Conservation (phyloP, 176 grass and related monocot genomes). For the Hordeum marinum region DNA sequence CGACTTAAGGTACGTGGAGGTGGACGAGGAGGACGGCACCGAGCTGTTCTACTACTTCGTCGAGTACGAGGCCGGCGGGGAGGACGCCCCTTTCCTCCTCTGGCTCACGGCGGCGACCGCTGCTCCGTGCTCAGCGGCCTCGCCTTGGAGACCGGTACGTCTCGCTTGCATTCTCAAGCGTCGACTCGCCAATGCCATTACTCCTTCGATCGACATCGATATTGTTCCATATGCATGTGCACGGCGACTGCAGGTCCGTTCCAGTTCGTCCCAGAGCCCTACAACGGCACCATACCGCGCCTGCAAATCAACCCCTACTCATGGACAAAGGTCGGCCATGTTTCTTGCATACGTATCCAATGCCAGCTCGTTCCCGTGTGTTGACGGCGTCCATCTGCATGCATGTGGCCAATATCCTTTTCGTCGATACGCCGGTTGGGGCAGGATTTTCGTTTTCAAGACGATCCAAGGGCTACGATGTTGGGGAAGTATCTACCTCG, state of each 20-base stretch:
- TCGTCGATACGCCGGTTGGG: slow-evolving; percentile 65
- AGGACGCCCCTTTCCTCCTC: slow-evolving; percentile 38
- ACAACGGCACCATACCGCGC: slow-evolving; percentile 38
- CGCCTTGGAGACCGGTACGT: slow-evolving; percentile 51
- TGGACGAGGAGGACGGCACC: slow-evolving; percentile 43
- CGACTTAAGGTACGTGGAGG: slow-evolving; percentile 40
- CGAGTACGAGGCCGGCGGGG: slow-evolving; percentile 22
- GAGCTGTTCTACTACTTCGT: slow-evolving; percentile 84
- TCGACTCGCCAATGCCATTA: not conserved
- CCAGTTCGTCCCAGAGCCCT: slow-evolving; percentile 42
- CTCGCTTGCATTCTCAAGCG: not conserved
- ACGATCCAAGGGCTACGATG: slow-evolving; percentile 45
- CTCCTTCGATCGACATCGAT: too few species aligned
- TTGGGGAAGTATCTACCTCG: slow-evolving; percentile 28
- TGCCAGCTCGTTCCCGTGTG: not conserved
- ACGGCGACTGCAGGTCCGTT: not conserved
- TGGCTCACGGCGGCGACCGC: slow-evolving; percentile 56
- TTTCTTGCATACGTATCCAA: not conserved
- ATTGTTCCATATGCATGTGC: not conserved
- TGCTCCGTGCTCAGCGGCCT: slow-evolving; percentile 58
- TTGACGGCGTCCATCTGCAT: not conserved
- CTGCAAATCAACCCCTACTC: slow-evolving; percentile 43
- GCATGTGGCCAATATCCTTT: slow-evolving; percentile 54
- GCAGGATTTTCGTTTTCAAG: slow-evolving; percentile 62
- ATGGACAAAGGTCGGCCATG: slow-evolving; percentile 44